Percentiles rank a stretch among this genome's conserved stretches.
These are phyloP conservation scores for Teratosphaeria viscida DNA, from an alignment of 2,329 filamentous ascomycete genomes.

Conservation along the genomic window DNA sequence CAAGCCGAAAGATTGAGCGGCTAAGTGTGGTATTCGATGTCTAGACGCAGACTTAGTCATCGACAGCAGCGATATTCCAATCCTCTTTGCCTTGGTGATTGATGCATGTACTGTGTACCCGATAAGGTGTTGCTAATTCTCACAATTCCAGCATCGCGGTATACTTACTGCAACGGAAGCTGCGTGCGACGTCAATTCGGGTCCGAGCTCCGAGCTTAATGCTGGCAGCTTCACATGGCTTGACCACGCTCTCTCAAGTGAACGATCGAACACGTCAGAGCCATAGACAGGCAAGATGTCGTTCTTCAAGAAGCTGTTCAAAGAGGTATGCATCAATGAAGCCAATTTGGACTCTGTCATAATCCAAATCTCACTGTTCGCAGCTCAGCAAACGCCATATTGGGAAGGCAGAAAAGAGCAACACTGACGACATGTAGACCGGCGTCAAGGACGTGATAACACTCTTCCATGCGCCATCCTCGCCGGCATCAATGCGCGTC, in stretches of 20 bases:
- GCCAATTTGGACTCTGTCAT: not conserved
- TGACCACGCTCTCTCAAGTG: not conserved
- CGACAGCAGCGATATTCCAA: too few species aligned
- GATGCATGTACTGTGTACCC: too few species aligned
- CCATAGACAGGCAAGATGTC: constrained; percentile 19
- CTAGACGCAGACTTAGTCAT: too few species aligned
- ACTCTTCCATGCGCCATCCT: constrained; percentile 80
- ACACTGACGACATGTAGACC: constrained; percentile 16
- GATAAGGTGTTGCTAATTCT: too few species aligned
- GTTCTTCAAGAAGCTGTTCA: constrained; percentile 39
- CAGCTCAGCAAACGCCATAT: not conserved
- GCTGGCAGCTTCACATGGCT: not conserved
- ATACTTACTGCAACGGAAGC: not conserved
- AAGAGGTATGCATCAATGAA: constrained; percentile 29
- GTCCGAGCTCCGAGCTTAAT: not conserved
- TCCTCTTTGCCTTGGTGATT: too few species aligned
- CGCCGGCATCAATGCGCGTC: constrained; percentile 61
- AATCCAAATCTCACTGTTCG: not conserved
- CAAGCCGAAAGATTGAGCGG: not conserved
- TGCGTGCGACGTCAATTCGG: not conserved
- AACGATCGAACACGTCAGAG: not conserved
- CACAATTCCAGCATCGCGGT: too few species aligned
- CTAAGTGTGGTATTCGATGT: too few species aligned
- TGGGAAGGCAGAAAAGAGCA: constrained; percentile 1
- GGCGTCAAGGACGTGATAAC: constrained; percentile 69